Percentiles rank a stretch among this genome's conserved stretches.
These are phyloP conservation scores for Cicer arietinum DNA, from an alignment of 306 rosid species.

Conservation along the genomic window DNA sequence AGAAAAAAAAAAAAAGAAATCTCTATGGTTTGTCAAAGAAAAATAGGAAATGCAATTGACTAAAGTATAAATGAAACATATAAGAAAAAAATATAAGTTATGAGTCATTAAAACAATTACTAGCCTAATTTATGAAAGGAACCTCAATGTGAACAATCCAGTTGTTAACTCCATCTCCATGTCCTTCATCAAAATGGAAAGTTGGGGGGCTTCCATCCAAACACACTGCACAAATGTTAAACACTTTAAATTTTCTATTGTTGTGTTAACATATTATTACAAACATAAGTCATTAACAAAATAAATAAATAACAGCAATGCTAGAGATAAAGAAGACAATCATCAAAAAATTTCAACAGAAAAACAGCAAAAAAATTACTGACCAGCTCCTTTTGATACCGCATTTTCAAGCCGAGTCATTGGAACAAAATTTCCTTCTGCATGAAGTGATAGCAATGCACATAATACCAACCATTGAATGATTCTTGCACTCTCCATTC, in stretches of 20 bases:
- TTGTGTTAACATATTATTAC: not conserved
- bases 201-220: conserved; percentile 99
- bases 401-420: conserved; percentile 67
- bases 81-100: not conserved
- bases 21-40: conserved; percentile 1
- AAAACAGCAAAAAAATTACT: conserved; percentile 39
- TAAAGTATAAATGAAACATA: no score
- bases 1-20: not conserved
- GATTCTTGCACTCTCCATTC: conserved; percentile 60
- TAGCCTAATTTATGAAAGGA: conserved; percentile 16
- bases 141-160: conserved; percentile 90
- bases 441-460: conserved; percentile 49
- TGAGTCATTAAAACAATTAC: not conserved
- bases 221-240: conserved; percentile 66
- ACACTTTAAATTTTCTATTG: conserved; percentile 33
- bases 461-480: conserved; percentile 55
- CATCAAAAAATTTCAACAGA: not conserved
- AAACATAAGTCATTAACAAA: not conserved
- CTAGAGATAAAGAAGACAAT: not conserved
- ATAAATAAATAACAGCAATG: not conserved
- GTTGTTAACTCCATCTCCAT: conserved; percentile 73
- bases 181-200: conserved; percentile 74
- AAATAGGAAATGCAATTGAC: not conserved
- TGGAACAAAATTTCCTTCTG: conserved; percentile 59
- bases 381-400: conserved; percentile 90